A percentile compares a stretch with the other conserved stretches of the same genome.
These are phyloP conservation scores for Termitomyces sp. DNA, from an alignment of 768 basidiomycete species.

Conservation along the genomic window DNA sequence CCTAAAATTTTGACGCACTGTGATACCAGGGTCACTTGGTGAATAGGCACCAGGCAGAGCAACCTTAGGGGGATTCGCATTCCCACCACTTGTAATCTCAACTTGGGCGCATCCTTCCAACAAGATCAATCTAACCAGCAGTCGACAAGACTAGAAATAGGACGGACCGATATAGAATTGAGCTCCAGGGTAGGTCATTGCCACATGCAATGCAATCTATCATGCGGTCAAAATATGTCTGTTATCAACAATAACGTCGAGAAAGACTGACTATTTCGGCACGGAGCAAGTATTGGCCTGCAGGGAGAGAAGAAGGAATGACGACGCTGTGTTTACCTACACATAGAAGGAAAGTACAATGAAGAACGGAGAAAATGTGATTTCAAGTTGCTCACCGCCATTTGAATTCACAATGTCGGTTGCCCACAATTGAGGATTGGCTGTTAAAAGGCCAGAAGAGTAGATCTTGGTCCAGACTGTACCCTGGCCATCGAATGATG, in stretches of 20 bases:
- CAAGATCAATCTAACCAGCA: neutral
- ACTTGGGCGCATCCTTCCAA: conserved; percentile 42
- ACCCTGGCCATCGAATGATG: conserved; percentile 40
- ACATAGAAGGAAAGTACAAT: neutral
- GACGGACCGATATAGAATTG: conserved; percentile 40
- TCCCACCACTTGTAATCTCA: conserved; percentile 38
- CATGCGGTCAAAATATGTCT: neutral
- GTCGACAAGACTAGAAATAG: neutral
- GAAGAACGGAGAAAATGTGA: neutral
- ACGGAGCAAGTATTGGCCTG: conserved; percentile 45
- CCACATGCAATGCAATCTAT: conserved; percentile 31
- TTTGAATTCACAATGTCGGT: conserved; percentile 45
- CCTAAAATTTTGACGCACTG: conserved; percentile 19
- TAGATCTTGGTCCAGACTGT: conserved; percentile 52
- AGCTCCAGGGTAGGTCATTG: conserved; percentile 39
- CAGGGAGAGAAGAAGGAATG: conserved; percentile 40
- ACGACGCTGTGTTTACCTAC: conserved; percentile 27
- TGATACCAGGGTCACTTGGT: conserved; percentile 43
- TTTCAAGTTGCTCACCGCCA: conserved; percentile 20
- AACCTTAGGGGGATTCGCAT: conserved; percentile 41
- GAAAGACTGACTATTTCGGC: conserved; percentile 35
- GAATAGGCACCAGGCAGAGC: conserved; percentile 44
- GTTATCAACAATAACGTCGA: neutral
- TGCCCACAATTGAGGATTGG: conserved; percentile 33
- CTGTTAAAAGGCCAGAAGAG: conserved; percentile 37